phyloP scores from a whole-genome alignment of 768 basidiomycete genomes.

The Lactarius akahatsu region DNA sequence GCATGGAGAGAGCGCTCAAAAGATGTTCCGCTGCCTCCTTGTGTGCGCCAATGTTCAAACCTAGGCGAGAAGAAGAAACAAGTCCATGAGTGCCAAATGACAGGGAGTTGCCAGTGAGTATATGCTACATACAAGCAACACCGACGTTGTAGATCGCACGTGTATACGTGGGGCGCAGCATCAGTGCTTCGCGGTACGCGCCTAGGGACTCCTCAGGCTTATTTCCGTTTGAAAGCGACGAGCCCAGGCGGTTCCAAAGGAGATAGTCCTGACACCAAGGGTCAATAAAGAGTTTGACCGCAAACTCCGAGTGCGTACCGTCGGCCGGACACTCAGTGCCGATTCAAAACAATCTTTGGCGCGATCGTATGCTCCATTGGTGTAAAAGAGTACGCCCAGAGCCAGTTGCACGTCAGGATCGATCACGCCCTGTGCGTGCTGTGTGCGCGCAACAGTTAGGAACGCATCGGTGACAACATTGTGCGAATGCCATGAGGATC shows the following conservation, averaged over 20 bases:
- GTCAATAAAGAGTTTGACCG: conserved; percentile 1
- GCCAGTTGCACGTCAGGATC: conserved; percentile 94
- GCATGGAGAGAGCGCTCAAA: conserved; percentile 77
- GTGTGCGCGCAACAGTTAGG: conserved; percentile 76
- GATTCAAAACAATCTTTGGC: conserved; percentile 95
- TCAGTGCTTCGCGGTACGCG: conserved; percentile 87
- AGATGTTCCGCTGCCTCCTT: conserved; percentile 98
- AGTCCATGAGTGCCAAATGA: conserved; percentile 12
- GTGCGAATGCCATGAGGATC: conserved; percentile 82
- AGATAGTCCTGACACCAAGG: conserved; percentile 67
- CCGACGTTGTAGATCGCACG: conserved; percentile 98
- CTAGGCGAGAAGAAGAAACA: conserved; percentile 41
- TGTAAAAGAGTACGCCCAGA: conserved; percentile 91
- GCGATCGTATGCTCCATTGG: conserved; percentile 77
- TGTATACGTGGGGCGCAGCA: conserved; percentile 91
- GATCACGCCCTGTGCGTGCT: conserved; percentile 66
- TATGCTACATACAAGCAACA: conserved; percentile 76
- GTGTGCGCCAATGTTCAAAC: conserved; percentile 92
- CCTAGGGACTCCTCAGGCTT: conserved; percentile 92
- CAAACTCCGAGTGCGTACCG: conserved; percentile 40
- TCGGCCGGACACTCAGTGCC: conserved; percentile 76
- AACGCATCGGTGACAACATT: conserved; percentile 79
- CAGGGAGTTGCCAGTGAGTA: conserved; percentile 4
- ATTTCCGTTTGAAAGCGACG: conserved; percentile 89
- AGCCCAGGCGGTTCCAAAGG: conserved; percentile 94